Evolutionary conservation across 306 rosid genomes (phyloP), one percentile per base, ranked within the genome.

Genomic region (Cucurbita moschata): DNA sequence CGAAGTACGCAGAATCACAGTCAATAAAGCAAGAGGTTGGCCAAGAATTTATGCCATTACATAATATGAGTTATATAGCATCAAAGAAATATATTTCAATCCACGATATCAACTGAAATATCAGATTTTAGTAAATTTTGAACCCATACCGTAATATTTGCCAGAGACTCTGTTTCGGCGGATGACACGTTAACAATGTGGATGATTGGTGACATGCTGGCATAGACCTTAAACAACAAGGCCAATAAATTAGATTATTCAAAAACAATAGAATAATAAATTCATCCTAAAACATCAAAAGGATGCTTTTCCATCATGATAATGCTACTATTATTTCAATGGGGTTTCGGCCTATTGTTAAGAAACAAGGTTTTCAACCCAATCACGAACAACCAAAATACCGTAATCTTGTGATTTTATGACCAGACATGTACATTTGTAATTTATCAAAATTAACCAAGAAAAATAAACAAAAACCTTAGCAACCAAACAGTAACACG

Each of bases 151-250:
- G 90, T 87, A 76, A 88, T 74, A 84, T 94, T 91, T 59, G 95
- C 99, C 57, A 71, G 73, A 70, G 97, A 94, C 79, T 86, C 88
- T 58, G 81, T 77, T 77, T 89, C 84, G 74, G 83, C 63, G 64
- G 99, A 86, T 57, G 86, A 83, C 60, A 83, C 87, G 77, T 87
- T 85, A 76, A 89, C 95, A 66, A 94, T 82, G 79, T 91, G 81
- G 72, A 94, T 81, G 67, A 82, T 67, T 23, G 97, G 96, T 21
- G 97, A 89, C 99, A 91, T 94, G 63, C 96, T 94, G 46, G 97
- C 91, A 74, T 94, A 94, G 66, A 89, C 99, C 99, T 94, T 85
- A 82, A 85, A 79, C 64, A 70, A 62, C 75, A 62, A 52, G 70
- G 51, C 35, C 50, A 72, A 8, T 39, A 39, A 72, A 54, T 19